Evolutionary conservation across 371 early-diverging fungal genomes (phyloP).

Genomic region (Mortierella sp.): DNA sequence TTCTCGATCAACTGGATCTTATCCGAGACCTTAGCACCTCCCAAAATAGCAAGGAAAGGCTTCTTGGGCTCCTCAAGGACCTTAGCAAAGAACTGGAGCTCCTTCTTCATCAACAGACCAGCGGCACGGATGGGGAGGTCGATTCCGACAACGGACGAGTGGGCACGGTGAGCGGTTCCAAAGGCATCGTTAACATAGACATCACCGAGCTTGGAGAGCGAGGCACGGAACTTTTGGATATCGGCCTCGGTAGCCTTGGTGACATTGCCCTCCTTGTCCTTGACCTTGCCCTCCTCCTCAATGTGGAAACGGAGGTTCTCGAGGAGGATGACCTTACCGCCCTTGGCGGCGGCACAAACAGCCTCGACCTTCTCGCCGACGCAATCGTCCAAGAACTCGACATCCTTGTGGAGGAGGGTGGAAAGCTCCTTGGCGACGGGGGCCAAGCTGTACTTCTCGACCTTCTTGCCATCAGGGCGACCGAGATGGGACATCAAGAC

Average conservation of each 20-base stretch:
- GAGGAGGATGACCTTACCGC: constrained; percentile 93
- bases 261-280: constrained; percentile 88
- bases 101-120: constrained; percentile 99
- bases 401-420: constrained; percentile 85
- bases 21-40: constrained; percentile 99
- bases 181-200: constrained; percentile 99
- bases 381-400: constrained; percentile 95
- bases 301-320: constrained; percentile 99
- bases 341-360: constrained; percentile 79
- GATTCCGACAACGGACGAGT: constrained; percentile 98
- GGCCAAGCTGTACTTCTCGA: constrained; percentile 91
- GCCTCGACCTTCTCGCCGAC: constrained; percentile 93
- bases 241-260: constrained; percentile 89
- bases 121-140: constrained; percentile 92
- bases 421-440: constrained; percentile 94
- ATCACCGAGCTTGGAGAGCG: constrained; percentile 95
- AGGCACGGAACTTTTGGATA: constrained; percentile 90
- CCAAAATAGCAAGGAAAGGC: constrained; percentile 98
- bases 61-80: constrained; percentile 93
- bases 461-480: constrained; percentile 96
- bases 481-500: constrained; percentile 99
- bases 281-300: constrained; percentile 98
- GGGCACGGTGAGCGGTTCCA: constrained; percentile 98
- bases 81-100: constrained; percentile 98
- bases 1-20: constrained; percentile 99